Evolutionary conservation across 2,329 filamentous ascomycete species (phyloP), one percentile per base, ranked within the genome.

Genomic region (Fusarium burgessii): DNA sequence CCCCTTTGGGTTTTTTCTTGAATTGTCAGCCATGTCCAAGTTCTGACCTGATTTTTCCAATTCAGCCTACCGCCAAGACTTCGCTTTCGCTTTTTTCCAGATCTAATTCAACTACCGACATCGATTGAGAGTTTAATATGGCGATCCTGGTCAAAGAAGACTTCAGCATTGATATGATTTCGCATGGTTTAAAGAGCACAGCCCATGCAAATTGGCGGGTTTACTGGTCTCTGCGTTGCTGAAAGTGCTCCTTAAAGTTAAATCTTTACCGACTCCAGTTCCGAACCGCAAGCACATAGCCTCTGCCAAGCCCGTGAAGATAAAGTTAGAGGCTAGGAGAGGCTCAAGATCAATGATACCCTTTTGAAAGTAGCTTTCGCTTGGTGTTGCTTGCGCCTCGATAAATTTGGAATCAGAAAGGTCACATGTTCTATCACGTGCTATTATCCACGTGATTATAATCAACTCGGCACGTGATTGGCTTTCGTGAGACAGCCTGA

Each of bases 401-500:
- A 14, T 7, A 18, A 9, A 27, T n/a, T 58, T 29, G 18, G 13
- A 3, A 33, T 35, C 12, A 17, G 23, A 8, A 13, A 3, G 2
- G 4, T 20, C 49, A 49, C 27, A 45, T 58, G 43, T 0, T 2
- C 0, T 0, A 2, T 43, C 71, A 74, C 58, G 58, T 74, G 71
- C 12, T 0, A 0, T 0, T 0, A 5, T 0, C 11, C 54, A 68
- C 58, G 32, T 56, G 55, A 55, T 0, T 0, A 2, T 5, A 3
- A 0, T 3, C 0, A 2, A 0, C 4, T 4, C 5, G 4, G 4
- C 73, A 73, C 71, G 67, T 75, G 73, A 75, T 59, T 54, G 33
- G 13, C n/a, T 61, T 23, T 8, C 38, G 27, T 63, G 29, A 58
- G 55, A 32, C 56, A 72, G 71, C 71, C 63, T 75, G 56, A 61